Evolutionary conservation across 139 green algal genomes (phyloP).

Genomic region (Micromonas commoda): DNA sequence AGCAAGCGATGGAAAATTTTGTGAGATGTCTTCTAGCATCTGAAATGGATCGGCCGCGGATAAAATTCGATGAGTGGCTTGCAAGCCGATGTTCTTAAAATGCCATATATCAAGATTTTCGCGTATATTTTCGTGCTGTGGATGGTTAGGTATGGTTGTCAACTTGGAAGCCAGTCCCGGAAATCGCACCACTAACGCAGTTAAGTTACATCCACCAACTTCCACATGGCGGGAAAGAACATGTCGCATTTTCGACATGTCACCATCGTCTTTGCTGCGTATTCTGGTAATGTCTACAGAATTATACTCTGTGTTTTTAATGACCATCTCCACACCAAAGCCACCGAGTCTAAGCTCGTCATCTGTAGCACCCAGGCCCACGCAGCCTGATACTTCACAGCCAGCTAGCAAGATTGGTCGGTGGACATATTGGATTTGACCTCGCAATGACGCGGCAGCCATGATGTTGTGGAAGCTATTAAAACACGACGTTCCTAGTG

Average conservation of each 20-base stretch:
- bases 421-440: background rate
- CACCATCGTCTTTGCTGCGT: background rate
- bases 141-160: slow-evolving; percentile 63
- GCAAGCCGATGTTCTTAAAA: slow-evolving; percentile 77
- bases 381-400: background rate
- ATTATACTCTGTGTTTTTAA: slow-evolving; percentile 98
- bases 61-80: slow-evolving; percentile 65
- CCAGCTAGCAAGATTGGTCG: background rate
- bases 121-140: slow-evolving; percentile 48
- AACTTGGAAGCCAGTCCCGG: slow-evolving; percentile 60
- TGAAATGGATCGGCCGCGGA: slow-evolving; percentile 62
- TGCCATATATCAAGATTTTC: slow-evolving; percentile 72
- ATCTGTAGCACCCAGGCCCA: background rate
- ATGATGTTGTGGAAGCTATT: background rate
- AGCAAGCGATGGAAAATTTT: slow-evolving; percentile 80
- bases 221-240: slow-evolving; percentile 7
- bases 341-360: slow-evolving; percentile 37
- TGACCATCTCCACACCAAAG: slow-evolving; percentile 85
- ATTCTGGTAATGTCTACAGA: slow-evolving; percentile 67
- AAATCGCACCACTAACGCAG: slow-evolving; percentile 49
- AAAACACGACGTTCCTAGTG: slow-evolving; percentile 13
- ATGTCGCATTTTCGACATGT: background rate
- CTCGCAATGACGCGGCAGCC: background rate
- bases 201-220: slow-evolving; percentile 66
- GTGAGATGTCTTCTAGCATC: slow-evolving; percentile 63